These are phyloP conservation scores for Gardenia jasminoides DNA, from an alignment of 257 asterid genomes.

Conservation along the genomic window DNA sequence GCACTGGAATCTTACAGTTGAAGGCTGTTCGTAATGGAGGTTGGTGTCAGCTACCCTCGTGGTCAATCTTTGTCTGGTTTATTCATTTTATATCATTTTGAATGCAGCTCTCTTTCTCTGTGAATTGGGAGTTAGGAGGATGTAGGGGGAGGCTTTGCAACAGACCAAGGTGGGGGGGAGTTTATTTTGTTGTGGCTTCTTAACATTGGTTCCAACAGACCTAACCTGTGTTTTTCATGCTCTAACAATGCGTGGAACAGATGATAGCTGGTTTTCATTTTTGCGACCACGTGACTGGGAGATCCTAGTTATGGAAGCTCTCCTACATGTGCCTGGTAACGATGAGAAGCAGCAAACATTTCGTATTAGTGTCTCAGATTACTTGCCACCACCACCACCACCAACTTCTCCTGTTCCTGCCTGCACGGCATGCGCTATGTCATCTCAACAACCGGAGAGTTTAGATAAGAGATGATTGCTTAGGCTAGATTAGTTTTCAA, in stretches of 20 bases:
- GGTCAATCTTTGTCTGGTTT: not conserved
- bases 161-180: not conserved
- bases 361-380: slow-evolving; percentile 60
- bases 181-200: not conserved
- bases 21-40: slow-evolving; percentile 95
- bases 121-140: not conserved
- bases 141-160: not conserved
- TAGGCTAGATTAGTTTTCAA: slow-evolving; percentile 25
- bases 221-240: not conserved
- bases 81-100: not conserved
- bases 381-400: slow-evolving; percentile 33
- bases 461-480: slow-evolving; percentile 33
- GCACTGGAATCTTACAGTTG: slow-evolving; percentile 84
- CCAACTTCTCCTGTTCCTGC: slow-evolving; percentile 36
- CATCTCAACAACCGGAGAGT: slow-evolving; percentile 39
- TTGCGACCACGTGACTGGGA: slow-evolving; percentile 78
- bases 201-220: not conserved
- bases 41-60: slow-evolving; percentile 14
- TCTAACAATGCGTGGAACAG: slow-evolving; percentile 38
- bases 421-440: slow-evolving; percentile 48
- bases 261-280: slow-evolving; percentile 53
- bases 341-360: slow-evolving; percentile 69
- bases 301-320: slow-evolving; percentile 88
- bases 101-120: slow-evolving; percentile 2
- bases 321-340: slow-evolving; percentile 69